Base-by-base conservation (phyloP, 176 grass and related monocot genomes). In the Cocos nucifera region DNA sequence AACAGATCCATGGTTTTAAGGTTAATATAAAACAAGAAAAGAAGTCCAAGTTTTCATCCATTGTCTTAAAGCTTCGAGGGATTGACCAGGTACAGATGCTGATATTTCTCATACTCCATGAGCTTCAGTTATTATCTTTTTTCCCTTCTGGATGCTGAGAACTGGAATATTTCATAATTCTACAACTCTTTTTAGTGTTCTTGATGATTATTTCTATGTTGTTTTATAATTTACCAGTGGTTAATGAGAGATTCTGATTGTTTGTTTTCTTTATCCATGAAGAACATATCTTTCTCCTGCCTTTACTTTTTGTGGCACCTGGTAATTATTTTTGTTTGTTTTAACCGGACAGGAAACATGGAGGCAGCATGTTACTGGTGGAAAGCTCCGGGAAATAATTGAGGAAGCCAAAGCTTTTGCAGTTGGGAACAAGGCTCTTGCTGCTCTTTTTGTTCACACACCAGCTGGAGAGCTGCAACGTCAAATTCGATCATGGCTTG, bases 401-500 rank as follows among this genome's bases (percentile, higher is more conserved):
- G 93, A 97, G 78, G 93, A 91, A 65, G 93, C 87, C 19, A 91
- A 97, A 78, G 72, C 83, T 64, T 97, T 91, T 82, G 85, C 87
- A 54, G 83, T 88, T 50, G 84, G 84, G 76, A 91, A 97, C 78
- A 91, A 88, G 56, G 72, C 81, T 66, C 82, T 97, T 68, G 93
- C 87, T 67, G 87, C 87, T 56, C 83, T 97, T 44, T 97, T 97
- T 75, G 84, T 97, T 87, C 92, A 97, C 75, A 97, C 92, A 14
- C 92, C 87, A 85, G 87, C 93, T 66, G 93, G 93, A 72, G 93
- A 97, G 81, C 71, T 97, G 77, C 93, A 97, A 71, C 93, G 87
- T 6, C 93, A 97, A 79, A 97, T 97, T 19, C 78, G 87, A 63
- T 62, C 81, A 55, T 97, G 93, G 93, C 93, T 97, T 80, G 78